A percentile compares a stretch with the other conserved stretches of the same genome.
phyloP scores from a whole-genome alignment of 2,329 filamentous ascomycete species.

The Neofusicoccum kwambonambiense region DNA sequence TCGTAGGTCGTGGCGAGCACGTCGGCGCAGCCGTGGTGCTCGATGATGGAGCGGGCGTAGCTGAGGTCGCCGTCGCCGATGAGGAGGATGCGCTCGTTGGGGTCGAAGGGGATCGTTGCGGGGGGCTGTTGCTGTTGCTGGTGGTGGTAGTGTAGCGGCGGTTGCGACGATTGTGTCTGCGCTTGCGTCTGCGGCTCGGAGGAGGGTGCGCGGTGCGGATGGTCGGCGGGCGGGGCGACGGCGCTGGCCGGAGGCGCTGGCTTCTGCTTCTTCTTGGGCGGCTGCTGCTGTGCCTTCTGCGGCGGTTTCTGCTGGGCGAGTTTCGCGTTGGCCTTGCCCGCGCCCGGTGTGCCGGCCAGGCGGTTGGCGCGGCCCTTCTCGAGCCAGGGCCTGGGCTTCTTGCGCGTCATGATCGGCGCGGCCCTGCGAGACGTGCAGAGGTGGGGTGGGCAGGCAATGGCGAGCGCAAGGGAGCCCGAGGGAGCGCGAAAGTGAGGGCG shows the following conservation, averaged over 20 bases:
- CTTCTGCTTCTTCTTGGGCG: not conserved
- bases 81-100: conserved; percentile 68
- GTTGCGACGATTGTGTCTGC: conserved; percentile 18
- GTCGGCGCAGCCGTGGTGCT: conserved; percentile 64
- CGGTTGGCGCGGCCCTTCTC: conserved; percentile 14
- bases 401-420: not conserved
- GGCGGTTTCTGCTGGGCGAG: not conserved
- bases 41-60: conserved; percentile 67
- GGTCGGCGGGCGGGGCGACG: too few relatives aligned
- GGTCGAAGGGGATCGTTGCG: conserved; percentile 66
- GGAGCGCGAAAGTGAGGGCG: not conserved
- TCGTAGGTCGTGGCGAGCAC: conserved; percentile 72
- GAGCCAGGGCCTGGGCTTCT: conserved; percentile 2
- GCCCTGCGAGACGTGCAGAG: not conserved
- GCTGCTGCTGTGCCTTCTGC: not conserved
- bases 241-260: not conserved
- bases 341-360: not conserved
- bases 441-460: too few relatives aligned
- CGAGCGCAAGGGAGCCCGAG: not conserved
- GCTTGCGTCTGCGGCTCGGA: not conserved
- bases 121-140: conserved; percentile 26
- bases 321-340: not conserved
- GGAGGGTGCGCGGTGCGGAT: not conserved
- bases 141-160: not conserved
- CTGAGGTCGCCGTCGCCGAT: conserved; percentile 80